phyloP scores from a whole-genome alignment of 179 eudicot species.

The Camellia oleifera region DNA sequence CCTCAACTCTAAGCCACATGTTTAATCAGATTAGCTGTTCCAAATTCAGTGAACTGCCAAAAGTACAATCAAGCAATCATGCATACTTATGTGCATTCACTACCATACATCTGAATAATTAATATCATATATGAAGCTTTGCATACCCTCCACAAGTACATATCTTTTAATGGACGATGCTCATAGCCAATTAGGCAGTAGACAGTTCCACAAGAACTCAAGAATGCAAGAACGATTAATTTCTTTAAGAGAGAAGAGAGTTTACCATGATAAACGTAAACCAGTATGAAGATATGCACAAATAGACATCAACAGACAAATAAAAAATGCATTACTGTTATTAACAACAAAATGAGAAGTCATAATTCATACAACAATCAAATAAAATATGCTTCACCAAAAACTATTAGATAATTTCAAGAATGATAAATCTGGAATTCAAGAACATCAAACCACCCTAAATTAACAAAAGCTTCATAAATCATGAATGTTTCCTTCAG shows the following conservation, averaged over 20 bases:
- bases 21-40: neutral
- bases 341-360: neutral
- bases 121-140: neutral
- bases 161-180: neutral
- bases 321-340: neutral
- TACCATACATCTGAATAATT: neutral
- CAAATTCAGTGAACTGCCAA: neutral
- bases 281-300: neutral
- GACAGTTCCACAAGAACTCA: neutral
- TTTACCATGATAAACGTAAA: neutral
- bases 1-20: neutral
- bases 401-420: neutral
- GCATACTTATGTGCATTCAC: neutral
- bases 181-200: neutral
- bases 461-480: neutral
- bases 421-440: neutral
- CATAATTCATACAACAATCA: neutral
- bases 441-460: neutral
- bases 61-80: slow-evolving; percentile 1
- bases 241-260: too few relatives aligned
- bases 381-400: neutral
- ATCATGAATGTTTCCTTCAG: neutral
- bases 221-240: neutral
- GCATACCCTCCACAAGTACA: neutral
- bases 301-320: neutral